Base-by-base conservation (phyloP, 2,329 filamentous ascomycete genomes). In the Grosmannia huntii region DNA sequence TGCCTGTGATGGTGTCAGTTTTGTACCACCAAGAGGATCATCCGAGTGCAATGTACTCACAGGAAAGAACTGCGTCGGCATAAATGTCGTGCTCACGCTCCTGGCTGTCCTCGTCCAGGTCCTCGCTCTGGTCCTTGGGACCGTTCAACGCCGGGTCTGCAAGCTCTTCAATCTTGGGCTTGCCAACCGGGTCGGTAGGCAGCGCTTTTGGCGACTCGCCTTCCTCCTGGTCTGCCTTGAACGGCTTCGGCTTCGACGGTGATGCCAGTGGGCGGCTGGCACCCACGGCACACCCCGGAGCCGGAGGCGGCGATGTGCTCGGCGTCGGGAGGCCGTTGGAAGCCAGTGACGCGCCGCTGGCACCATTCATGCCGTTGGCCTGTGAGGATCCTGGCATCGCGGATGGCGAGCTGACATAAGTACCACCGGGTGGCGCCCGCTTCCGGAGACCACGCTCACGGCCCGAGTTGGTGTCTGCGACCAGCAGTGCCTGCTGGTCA, bases 61-160 rank as follows among this genome's bases (percentile, higher is more conserved):
- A 99, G 66, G 85, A 83, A 70, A 99, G 77, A 19, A 89, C 91
- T 60, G 91, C 89, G 65, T 97, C 89, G 0, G 92, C 92, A 73
- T 96, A 99, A 66, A 99, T 99, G 70, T 99, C 92, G 55, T 83
- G 83, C 71, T 96, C 91, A 12, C 88, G 82, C 64, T 86, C 84
- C 63, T 85, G 82, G 67, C 80, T 90, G 62, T 86, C 82, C 27
- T 82, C 79, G 59, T 86, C 81, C 52, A 79, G 79, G 66, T 95
- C 90, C 69, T 95, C 90, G 2, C 82, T 80, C 71, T 92, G 86
- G 23, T 69, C 65, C 70, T 76, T 81, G 70, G 76, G 77, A 59
- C 68, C 74, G 55, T 75, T 73, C 65, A n/a, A 58, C 12, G 75
- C 73, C 21, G 81, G 72, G 60, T 82, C 80, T 1, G 79, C 77